Evolutionary conservation across 176 grass and related monocot genomes (phyloP).

Genomic region (Bothriochloa decipiens): DNA sequence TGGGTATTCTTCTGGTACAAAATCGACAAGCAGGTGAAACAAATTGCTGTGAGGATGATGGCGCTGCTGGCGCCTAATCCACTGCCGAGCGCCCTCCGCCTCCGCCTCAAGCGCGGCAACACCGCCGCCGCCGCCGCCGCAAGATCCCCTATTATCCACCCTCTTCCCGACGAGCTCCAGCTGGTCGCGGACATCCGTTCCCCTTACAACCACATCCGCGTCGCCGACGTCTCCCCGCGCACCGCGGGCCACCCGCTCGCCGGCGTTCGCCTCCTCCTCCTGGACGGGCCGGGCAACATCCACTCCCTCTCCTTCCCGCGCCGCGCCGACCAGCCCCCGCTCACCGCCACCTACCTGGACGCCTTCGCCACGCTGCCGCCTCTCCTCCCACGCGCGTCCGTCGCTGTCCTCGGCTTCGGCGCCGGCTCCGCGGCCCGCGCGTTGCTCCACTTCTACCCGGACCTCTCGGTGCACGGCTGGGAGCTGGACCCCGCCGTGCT

Average conservation of each 20-base stretch:
- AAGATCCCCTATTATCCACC: background rate
- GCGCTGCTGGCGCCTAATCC: background rate
- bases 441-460: slow-evolving; percentile 68
- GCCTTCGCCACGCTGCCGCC: slow-evolving; percentile 73
- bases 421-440: slow-evolving; percentile 70
- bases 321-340: slow-evolving; percentile 31
- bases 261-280: slow-evolving; percentile 85
- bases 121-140: background rate
- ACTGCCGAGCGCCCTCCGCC: background rate
- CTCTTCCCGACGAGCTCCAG: slow-evolving; percentile 57
- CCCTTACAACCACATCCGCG: slow-evolving; percentile 73
- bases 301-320: slow-evolving; percentile 70
- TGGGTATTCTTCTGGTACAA: background rate
- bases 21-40: background rate
- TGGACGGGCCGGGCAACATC: slow-evolving; percentile 83
- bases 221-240: slow-evolving; percentile 69
- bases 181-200: slow-evolving; percentile 67
- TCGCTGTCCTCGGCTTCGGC: slow-evolving; percentile 79
- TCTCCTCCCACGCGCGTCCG: slow-evolving; percentile 58
- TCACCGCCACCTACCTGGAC: slow-evolving; percentile 76
- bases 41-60: background rate
- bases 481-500: slow-evolving; percentile 79
- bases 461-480: slow-evolving; percentile 59
- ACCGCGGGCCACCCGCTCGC: slow-evolving; percentile 71
- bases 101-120: background rate